Base-by-base conservation (phyloP, 192 early-diverging fungal genomes). In the Coemansia sp. region DNA sequence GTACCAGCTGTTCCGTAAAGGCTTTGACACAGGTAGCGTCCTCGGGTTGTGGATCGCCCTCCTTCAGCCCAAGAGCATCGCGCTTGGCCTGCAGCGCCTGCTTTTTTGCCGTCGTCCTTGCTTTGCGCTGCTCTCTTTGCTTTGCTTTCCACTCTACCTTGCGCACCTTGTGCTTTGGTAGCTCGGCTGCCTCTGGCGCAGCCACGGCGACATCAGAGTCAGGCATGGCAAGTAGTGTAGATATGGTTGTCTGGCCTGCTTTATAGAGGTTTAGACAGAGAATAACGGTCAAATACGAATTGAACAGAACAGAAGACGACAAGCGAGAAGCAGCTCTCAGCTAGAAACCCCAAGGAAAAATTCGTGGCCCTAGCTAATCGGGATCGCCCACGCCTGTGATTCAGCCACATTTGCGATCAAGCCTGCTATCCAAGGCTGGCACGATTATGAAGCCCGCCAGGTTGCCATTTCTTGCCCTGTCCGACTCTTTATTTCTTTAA, bases 51-150 rank as follows among this genome's bases (percentile, higher is more conserved):
- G 45, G 45, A 8, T 47, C 45, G 45, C 45, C 45, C 8, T 25
- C 27, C 29, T 47, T 47, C 31, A 47, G 26, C 13, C 45, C 45
- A 15, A 26, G 45, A 1, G 45, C 45, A 8, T 47, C 45, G 27
- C 45, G 45, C 27, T 47, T 47, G n/a, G 45, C 45, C 45, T n/a
- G 45, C 45, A 47, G 15, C 2, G 45, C 45, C 6, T 25, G 26
- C 15, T 47, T 47, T 15, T 47, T 47, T 29, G 45, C 45, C 45
- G 27, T 29, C 31, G 45, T 47, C 45, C 45, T 25, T 3, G 18
- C 31, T 25, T 17, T 47, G 29, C 45, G 45, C 27, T 47, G 45
- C 27, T 47, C 45, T 8, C 45, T 25, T 29, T 47, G 45, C 14
- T 47, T 47, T 11, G 45, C 45, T 17, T 15, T 47, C 45, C 45